Evolutionary conservation across 2,329 filamentous ascomycete species (phyloP).

Genomic region (Stromatinia cepivora): DNA sequence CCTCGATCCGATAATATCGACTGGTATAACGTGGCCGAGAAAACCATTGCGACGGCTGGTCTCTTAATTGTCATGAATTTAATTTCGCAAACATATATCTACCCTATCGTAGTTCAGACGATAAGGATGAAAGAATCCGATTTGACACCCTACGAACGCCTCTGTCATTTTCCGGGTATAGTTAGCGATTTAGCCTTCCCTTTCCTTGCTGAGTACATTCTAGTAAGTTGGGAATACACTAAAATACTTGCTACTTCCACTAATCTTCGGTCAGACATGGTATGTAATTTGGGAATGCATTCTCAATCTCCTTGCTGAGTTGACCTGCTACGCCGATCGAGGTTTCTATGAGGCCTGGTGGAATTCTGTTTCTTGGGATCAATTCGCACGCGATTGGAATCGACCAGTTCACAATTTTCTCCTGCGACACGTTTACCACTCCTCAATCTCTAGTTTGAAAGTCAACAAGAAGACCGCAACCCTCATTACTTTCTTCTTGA

Average conservation of each 20-base stretch:
- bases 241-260: background rate
- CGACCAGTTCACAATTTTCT: slow-evolving; percentile 75
- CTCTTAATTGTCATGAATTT: slow-evolving; percentile 78
- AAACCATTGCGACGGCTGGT: slow-evolving; percentile 67
- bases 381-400: slow-evolving; percentile 81
- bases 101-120: slow-evolving; percentile 69
- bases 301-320: slow-evolving; percentile 73
- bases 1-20: slow-evolving; percentile 68
- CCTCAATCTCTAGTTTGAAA: slow-evolving; percentile 70
- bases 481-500: slow-evolving; percentile 40
- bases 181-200: slow-evolving; percentile 75
- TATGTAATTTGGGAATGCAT: slow-evolving; percentile 80
- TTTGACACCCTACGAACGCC: slow-evolving; percentile 59
- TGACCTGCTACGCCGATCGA: slow-evolving; percentile 75
- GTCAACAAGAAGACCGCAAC: slow-evolving; percentile 71
- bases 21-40: slow-evolving; percentile 75
- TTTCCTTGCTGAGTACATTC: slow-evolving; percentile 74
- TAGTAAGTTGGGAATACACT: slow-evolving; percentile 30
- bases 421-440: slow-evolving; percentile 76
- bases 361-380: slow-evolving; percentile 68
- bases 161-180: slow-evolving; percentile 71
- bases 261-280: slow-evolving; percentile 55
- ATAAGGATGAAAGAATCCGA: slow-evolving; percentile 66
- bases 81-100: slow-evolving; percentile 74
- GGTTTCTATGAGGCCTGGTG: slow-evolving; percentile 69